Evolutionary conservation across 1,284 basidiomycete species (phyloP), one percentile per base, ranked within the genome.

Genomic region (Ustilago esculenta): DNA sequence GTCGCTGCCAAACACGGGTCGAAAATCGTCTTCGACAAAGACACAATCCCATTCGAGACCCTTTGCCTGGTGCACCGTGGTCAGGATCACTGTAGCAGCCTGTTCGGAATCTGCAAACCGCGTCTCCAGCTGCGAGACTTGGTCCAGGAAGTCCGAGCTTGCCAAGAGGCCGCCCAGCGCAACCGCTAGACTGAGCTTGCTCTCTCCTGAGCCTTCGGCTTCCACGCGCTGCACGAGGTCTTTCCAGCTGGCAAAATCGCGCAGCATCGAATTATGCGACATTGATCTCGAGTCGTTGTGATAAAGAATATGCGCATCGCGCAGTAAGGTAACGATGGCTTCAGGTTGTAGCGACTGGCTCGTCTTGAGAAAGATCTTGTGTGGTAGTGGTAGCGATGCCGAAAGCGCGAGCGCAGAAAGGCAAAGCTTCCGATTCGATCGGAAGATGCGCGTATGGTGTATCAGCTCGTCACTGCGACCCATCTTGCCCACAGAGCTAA

Each of bases 31-130:
- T 14, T 72, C 68, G 18, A 79, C 64, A 17, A 68, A 41, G 10
- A 79, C 76, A 14, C 60, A 37, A 39, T 79, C 73, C 76, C 76
- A 79, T 33, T 79, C 76, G 17, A 79, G 66, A 21, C 76, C 76
- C 37, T 79, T 79, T 7, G 75, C 73, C 48, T 79, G 76, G 25
- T 79, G 76, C 14, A 75, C 73, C 18, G 76, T 79, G 6, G 75
- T 71, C 23, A 79, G 48, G 6, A 79, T 56, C 14, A 79, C 58
- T 1, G 57, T 52, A 0, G 76, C 76, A 0, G 41, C 55, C 3
- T 55, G 49, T 32, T 75, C 71, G 1, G 36, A 40, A 11, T 44
- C 46, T 11, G 68, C 57, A 33, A 77, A 77, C 2, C 72, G 64
- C 18, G 55, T 59, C 34, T 77, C 68, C 18, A 79, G 58, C 39